Conservation (phyloP, 1,284 basidiomycete species). For the Neonothopanus nambi region DNA sequence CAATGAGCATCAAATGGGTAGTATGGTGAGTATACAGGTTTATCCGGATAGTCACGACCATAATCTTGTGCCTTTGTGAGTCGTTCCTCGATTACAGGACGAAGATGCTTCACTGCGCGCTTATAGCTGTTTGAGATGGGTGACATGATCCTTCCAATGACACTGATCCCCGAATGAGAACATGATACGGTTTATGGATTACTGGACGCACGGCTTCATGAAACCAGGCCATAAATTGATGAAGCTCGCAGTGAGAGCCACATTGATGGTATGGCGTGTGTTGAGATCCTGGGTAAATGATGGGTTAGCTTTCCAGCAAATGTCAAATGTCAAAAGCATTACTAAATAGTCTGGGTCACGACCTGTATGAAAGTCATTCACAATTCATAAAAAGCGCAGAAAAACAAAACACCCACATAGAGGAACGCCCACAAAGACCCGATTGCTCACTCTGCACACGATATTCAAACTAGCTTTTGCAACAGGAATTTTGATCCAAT, state of each 20-base stretch:
- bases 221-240: constrained; percentile 9
- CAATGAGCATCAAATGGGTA: neutral
- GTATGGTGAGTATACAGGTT: constrained; percentile 26
- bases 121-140: neutral
- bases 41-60: constrained; percentile 10
- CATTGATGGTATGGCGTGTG: constrained; percentile 2
- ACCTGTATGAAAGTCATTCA: neutral
- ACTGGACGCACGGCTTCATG: constrained; percentile 6
- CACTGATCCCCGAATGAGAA: neutral
- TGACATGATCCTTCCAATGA: constrained; percentile 1
- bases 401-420: constrained; percentile 21
- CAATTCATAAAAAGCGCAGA: neutral
- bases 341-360: too few relatives aligned
- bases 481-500: neutral
- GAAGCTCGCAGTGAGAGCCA: neutral
- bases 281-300: neutral
- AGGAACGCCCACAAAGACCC: constrained; percentile 21
- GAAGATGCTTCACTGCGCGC: neutral
- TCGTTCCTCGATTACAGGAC: constrained; percentile 3
- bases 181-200: too few relatives aligned
- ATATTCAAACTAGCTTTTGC: constrained; percentile 11
- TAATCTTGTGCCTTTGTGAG: constrained; percentile 4
- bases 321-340: too few relatives aligned
- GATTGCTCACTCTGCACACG: constrained; percentile 19
- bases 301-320: too few relatives aligned